phyloP scores from a whole-genome alignment of 208 protist species.

The Acanthamoeba culbertsoni region DNA sequence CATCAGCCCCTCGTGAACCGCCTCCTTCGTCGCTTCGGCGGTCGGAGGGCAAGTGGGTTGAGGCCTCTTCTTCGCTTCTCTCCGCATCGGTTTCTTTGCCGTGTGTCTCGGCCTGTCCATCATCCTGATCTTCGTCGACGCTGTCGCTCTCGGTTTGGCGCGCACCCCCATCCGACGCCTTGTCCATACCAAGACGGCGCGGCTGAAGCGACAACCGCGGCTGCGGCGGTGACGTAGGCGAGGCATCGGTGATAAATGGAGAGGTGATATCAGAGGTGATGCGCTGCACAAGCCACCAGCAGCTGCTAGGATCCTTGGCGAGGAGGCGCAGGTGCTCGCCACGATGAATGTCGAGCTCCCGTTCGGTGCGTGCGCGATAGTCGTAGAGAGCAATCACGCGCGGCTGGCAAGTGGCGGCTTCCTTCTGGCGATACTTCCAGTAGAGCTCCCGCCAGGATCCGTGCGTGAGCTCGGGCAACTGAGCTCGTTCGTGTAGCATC shows the following conservation, averaged over 20 bases:
- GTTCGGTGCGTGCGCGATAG: background rate
- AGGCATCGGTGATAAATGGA: background rate
- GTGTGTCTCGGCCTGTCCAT: too few species aligned
- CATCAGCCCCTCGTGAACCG: too few species aligned
- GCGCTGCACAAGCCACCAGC: constrained; percentile 28
- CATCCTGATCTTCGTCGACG: too few species aligned
- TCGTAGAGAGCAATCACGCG: constrained; percentile 20
- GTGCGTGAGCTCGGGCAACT: constrained; percentile 31
- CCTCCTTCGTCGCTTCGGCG: too few species aligned
- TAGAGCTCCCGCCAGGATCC: constrained; percentile 12
- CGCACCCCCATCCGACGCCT: too few species aligned
- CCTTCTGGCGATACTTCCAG: constrained; percentile 25
- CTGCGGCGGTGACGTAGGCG: background rate
- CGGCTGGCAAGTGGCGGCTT: background rate
- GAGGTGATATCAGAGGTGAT: background rate
- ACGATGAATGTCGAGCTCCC: background rate
- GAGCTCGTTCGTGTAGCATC: constrained; percentile 32
- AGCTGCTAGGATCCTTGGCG: background rate
- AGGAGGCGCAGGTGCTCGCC: constrained; percentile 14
- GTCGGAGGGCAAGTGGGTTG: too few species aligned
- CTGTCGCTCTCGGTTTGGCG: too few species aligned
- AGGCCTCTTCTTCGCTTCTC: too few species aligned
- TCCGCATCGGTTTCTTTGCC: too few species aligned
- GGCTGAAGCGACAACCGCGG: background rate
- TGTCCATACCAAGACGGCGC: background rate